Evolutionary conservation across 192 early-diverging fungal genomes (phyloP), one percentile per base, ranked within the genome.

Genomic region (Pilobolus umbonatus): DNA sequence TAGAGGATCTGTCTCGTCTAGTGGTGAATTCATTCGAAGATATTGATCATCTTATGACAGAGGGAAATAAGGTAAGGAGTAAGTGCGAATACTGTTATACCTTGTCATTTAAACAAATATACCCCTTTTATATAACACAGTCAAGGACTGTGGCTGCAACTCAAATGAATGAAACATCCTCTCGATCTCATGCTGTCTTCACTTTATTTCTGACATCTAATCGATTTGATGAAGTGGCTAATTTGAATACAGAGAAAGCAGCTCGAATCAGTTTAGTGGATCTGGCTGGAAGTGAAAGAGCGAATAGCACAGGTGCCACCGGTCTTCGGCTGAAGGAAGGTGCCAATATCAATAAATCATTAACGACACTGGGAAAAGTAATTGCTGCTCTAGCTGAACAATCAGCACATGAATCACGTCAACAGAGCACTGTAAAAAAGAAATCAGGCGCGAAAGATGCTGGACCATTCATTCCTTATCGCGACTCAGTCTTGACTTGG

Each of bases 311-410:
- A 9, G 87, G 87, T 46, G 90, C 90, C 1, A 89, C 89, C 1
- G 95, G 95, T 0, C 65, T 64, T 48, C 80, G 94, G 6, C 69
- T 96, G 8, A 91, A 89, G 57, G 95, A 98, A 70, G 95, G 93
- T n/a, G 89, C 90, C 8, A 93, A 92, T 44, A 98, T 98, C 77
- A 98, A 98, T 71, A 88, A 90, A 64, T 92, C 89, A 10, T 68
- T 98, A 36, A 90, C 91, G 0, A 88, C 91, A 0, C 75, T 97
- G 30, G 95, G 95, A 5, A 97, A 97, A 65, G 95, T 97, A 38
- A 97, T 97, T 35, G 88, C 90, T 9, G 87, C 86, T n/a, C 72
- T 97, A 31, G 89, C 91, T 17, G 91, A 88, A 42, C 77, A 79
- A 31, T 79, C 80, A 61, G 24, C n/a, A 45, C 6, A 54, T 44